Base-by-base conservation (phyloP, 2,329 filamentous ascomycete species). In the Claviceps lovelessii region DNA sequence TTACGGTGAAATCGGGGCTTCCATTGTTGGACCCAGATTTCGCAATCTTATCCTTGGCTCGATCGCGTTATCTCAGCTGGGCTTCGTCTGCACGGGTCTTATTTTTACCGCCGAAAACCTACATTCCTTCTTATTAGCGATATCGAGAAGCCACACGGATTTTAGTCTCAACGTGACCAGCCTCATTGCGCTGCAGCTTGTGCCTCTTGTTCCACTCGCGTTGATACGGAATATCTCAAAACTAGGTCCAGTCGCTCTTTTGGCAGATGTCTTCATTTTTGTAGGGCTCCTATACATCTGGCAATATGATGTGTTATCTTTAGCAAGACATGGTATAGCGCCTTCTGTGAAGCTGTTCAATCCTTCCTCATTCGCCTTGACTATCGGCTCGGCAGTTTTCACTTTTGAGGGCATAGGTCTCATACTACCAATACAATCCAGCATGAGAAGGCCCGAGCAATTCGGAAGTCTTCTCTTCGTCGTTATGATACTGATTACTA, bases 21-120 rank as follows among this genome's bases (percentile, higher is more conserved):
- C 78, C 4, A 84, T 88, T 58, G 76, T 79, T 9, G 86, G 86
- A 0, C 73, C 73, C 5, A 74, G 72, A 55, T 78, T 89, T 64
- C 78, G 86, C 55, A 72, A 72, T 23, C 68, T 90, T 41, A 85
- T 90, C 52, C 75, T 90, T 9, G 73, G 70, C 0, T 88, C 85
- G 13, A 84, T 90, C 64, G 80, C 83, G 0, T 74, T 90, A 11
- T 89, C 86, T 0, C 86, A 90, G 65, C 73, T 90, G 15, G 86
- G 86, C 1, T 90, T 90, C 59, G 86, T 90, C 46, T 90, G 85
- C 61, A 81, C 86, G 0, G 86, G 86, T 37, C 77, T 88, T 52
- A 86, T 90, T 54, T 90, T 90, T 62, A 84, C 84, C 0, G 86
- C 86, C 0, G 84, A 90, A 64, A 90, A 90, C 62, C 68, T 88